These are phyloP conservation scores for Dictyostelium brefeldianum DNA, from an alignment of 78 protist genomes.

Conservation along the genomic window DNA sequence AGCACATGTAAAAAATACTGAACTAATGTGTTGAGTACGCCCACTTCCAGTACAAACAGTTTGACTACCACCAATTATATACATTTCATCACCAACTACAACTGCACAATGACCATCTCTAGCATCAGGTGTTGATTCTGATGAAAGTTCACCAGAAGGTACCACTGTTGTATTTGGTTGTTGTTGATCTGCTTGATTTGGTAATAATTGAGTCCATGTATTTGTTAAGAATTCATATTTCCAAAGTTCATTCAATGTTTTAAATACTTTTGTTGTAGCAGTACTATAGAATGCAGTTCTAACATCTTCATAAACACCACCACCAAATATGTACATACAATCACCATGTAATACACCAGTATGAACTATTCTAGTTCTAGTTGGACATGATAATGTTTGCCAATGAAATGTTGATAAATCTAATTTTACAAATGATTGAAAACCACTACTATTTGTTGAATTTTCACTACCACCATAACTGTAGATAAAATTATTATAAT, in stretches of 20 bases:
- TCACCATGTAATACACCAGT: slow-evolving; percentile 9
- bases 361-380: slow-evolving; percentile 47
- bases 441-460: not conserved
- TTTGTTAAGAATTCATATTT: slow-evolving; percentile 27
- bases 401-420: not conserved
- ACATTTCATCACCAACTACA: slow-evolving; percentile 42
- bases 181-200: not conserved
- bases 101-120: slow-evolving; percentile 69
- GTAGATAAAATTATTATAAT: slow-evolving; percentile 32
- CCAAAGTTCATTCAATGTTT: slow-evolving; percentile 14
- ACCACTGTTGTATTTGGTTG: not conserved
- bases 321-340: slow-evolving; percentile 70
- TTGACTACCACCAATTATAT: slow-evolving; percentile 64
- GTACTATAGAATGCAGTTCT: not conserved
- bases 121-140: not conserved
- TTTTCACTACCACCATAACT: slow-evolving; percentile 54
- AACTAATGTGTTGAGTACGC: not conserved
- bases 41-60: not conserved
- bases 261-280: slow-evolving; percentile 30
- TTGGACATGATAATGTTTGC: slow-evolving; percentile 43
- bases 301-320: slow-evolving; percentile 67
- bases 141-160: not conserved
- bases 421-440: slow-evolving; percentile 34
- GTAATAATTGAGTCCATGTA: not conserved
- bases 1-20: slow-evolving; percentile 9